Evolutionary conservation across 352 stramenopile genomes (phyloP).

Genomic region (Globisporangium abappressorium): DNA sequence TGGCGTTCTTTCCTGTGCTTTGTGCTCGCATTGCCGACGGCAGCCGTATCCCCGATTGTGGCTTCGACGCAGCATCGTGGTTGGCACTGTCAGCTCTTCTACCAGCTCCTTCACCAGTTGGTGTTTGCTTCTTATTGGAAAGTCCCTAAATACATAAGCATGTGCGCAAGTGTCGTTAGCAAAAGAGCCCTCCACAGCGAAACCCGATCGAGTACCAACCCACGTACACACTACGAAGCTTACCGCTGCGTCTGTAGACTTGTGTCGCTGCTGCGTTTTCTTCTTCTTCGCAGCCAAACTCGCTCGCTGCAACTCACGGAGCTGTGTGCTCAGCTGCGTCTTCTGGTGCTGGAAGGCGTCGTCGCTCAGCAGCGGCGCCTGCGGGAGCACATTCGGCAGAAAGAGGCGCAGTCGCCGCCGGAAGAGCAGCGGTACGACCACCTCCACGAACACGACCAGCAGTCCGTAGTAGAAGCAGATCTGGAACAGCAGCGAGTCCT

Average conservation of each 20-base stretch:
- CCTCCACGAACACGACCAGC: constrained; percentile 45
- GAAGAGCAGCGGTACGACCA: constrained; percentile 51
- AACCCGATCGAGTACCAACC: background rate
- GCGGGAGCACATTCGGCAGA: constrained; percentile 27
- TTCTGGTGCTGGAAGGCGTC: constrained; percentile 43
- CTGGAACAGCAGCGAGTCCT: constrained; percentile 49
- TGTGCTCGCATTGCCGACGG: background rate
- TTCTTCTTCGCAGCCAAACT: constrained; percentile 2
- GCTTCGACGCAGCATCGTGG: background rate
- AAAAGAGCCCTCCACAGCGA: background rate
- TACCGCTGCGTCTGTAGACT: background rate
- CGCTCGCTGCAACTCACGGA: constrained; percentile 34
- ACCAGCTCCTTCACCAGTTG: background rate
- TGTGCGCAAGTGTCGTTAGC: background rate
- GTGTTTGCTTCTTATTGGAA: background rate
- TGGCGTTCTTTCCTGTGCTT: constrained; percentile 4
- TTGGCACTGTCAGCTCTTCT: background rate
- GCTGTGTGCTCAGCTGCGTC: constrained; percentile 32
- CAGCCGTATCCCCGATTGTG: background rate
- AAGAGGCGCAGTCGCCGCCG: constrained; percentile 49
- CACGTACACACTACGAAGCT: background rate
- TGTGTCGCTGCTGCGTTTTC: background rate
- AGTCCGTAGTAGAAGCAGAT: constrained; percentile 57
- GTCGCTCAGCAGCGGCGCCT: constrained; percentile 22
- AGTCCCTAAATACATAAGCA: background rate